Evolutionary conservation across 768 basidiomycete species (phyloP).

Genomic region (Suillus bovinus): DNA sequence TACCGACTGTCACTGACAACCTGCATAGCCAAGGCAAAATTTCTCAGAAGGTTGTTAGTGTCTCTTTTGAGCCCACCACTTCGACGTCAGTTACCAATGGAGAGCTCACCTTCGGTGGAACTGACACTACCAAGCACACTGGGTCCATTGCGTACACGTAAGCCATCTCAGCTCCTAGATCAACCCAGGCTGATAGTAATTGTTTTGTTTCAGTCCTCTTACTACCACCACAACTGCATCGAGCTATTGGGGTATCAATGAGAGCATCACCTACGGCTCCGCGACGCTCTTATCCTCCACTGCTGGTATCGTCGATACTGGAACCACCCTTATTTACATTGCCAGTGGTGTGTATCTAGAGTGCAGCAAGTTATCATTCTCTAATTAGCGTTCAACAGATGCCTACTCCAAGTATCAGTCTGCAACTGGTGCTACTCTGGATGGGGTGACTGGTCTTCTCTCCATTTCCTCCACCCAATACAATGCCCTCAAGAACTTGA

Average conservation of each 20-base stretch:
- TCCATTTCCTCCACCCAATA: conserved; percentile 9
- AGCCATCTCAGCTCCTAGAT: conserved; percentile 12
- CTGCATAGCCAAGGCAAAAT: conserved; percentile 44
- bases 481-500: conserved; percentile 8
- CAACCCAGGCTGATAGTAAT: background rate
- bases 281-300: conserved; percentile 44
- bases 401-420: conserved; percentile 27
- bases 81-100: conserved; percentile 40
- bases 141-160: conserved; percentile 46
- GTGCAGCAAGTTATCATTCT: background rate
- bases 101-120: conserved; percentile 52
- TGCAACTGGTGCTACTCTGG: conserved; percentile 11
- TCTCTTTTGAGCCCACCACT: conserved; percentile 52
- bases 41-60: conserved; percentile 40
- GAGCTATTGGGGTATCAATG: conserved; percentile 62
- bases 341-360: conserved; percentile 36
- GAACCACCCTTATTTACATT: conserved; percentile 53
- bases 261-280: conserved; percentile 52
- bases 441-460: conserved; percentile 20
- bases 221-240: conserved; percentile 47
- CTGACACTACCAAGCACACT: conserved; percentile 24
- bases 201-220: conserved; percentile 36
- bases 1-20: conserved; percentile 62
- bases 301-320: conserved; percentile 63
- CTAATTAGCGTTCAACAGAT: conserved; percentile 18